phyloP scores from a whole-genome alignment of 495 filamentous ascomycete genomes.

The Terfezia claveryi region DNA sequence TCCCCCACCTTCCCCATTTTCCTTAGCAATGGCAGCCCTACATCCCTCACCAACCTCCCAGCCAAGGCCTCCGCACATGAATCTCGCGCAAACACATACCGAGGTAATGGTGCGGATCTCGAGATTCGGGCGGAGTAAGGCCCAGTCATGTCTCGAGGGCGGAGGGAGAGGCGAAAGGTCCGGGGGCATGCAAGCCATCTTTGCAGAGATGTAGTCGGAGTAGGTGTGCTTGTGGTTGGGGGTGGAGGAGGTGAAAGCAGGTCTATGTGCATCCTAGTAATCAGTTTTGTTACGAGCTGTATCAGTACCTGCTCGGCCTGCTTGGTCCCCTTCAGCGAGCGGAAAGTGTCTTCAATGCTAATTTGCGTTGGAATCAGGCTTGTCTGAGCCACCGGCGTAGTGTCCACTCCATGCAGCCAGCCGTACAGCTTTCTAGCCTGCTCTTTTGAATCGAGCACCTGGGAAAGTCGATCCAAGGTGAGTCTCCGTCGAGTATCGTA shows the following conservation, averaged over 20 bases:
- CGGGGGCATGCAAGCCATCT: constrained; percentile 46
- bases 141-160: constrained; percentile 35
- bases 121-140: constrained; percentile 33
- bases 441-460: constrained; percentile 45
- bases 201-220: constrained; percentile 1
- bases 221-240: constrained; percentile 1
- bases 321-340: constrained; percentile 36
- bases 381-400: constrained; percentile 44
- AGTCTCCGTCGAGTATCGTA: constrained; percentile 37
- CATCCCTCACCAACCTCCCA: constrained; percentile 46
- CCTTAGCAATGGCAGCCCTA: constrained; percentile 45
- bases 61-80: constrained; percentile 22
- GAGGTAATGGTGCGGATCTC: constrained; percentile 29
- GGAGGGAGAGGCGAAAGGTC: constrained; percentile 58
- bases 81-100: constrained; percentile 4
- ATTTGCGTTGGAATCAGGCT: constrained; percentile 65
- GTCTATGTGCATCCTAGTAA: constrained; percentile 60
- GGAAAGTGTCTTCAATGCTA: constrained; percentile 76
- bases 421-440: constrained; percentile 38
- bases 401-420: constrained; percentile 40
- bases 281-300: constrained; percentile 41
- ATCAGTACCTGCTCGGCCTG: constrained; percentile 38
- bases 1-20: constrained; percentile 30
- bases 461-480: constrained; percentile 39
- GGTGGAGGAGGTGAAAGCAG: constrained; percentile 34